Base-by-base conservation (phyloP, 768 basidiomycete species). In the Cystofilobasidium capitatum region DNA sequence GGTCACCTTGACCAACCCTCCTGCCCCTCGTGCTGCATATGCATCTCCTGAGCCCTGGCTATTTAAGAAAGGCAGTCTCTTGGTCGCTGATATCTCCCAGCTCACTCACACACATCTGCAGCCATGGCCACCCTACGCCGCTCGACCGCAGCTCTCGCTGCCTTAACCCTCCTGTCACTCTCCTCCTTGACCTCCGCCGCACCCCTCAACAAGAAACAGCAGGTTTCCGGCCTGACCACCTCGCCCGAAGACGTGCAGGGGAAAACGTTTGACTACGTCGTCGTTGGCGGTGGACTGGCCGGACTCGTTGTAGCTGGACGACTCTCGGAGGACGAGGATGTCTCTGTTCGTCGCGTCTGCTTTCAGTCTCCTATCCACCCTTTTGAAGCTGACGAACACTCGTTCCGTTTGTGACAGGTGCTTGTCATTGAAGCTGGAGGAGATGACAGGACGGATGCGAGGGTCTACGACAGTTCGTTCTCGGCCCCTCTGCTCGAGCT, bases 261-360 rank as follows among this genome's bases (percentile, higher is more conserved):
- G 8, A 68, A 75, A 58, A 71, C 80, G 0, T 85, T 82, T 72
- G 84, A 85, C 77, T 85, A 82, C 73, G 79, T 86, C 66, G 78
- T 82, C 70, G 78, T 76, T 20, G 81, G 81, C 61, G 81, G 81
- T 60, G 81, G 81, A 31, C 76, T 81, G 44, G 80, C 79, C n/a
- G 81, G 81, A 16, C 76, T 82, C 51, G 80, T 79, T 22, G 73
- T 82, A n/a, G 81, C 81, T 4, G 74, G 76, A 33, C 77, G 82
- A 49, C 74, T 83, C 31, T 79, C 79, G 0, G 81, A 82, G 69
- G 80, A 82, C 71, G 57, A 75, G 1, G 79, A 79, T 70, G 77
- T 74, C 51, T 79, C 79, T 22, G 81, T 82, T 24, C n/a, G 62
- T 39, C 36, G 26, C n/a, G n/a, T 35, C 12, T 33, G 36, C 45